A percentile compares a stretch with the other conserved stretches of the same genome.
These are phyloP conservation scores for Bruguiera parviflora DNA, from an alignment of 345 rosid species.

Conservation along the genomic window DNA sequence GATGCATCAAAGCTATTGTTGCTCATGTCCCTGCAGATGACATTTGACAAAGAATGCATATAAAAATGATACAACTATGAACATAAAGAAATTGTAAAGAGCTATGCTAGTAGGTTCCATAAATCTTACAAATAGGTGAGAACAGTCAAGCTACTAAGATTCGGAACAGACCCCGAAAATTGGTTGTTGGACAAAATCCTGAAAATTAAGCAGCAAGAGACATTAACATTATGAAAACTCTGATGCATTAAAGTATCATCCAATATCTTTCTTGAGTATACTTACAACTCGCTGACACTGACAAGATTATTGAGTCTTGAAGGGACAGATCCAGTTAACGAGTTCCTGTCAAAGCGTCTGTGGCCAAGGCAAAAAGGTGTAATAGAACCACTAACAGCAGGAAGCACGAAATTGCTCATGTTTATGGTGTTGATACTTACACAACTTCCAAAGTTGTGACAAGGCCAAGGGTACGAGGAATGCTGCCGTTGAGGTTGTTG, in stretches of 20 bases:
- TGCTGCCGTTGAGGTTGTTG: conserved; percentile 51
- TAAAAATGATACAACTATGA: background rate
- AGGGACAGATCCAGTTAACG: conserved; percentile 51
- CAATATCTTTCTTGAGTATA: background rate
- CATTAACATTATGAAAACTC: background rate
- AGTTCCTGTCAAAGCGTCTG: conserved; percentile 80
- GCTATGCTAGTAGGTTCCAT: background rate
- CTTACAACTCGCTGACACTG: conserved; percentile 62
- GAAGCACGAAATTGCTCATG: conserved; percentile 3
- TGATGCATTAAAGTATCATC: background rate
- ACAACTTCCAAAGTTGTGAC: conserved; percentile 54
- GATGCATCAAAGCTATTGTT: conserved; percentile 58
- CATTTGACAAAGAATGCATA: background rate
- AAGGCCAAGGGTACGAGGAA: conserved; percentile 63
- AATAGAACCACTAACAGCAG: background rate
- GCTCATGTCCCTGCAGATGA: conserved; percentile 68
- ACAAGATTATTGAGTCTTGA: conserved; percentile 55
- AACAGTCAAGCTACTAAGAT: conserved; percentile 46
- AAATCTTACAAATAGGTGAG: conserved; percentile 67
- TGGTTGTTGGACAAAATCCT: conserved; percentile 74
- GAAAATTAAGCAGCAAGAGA: conserved; percentile 11
- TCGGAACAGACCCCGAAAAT: conserved; percentile 56
- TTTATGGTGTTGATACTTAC: conserved; percentile 48
- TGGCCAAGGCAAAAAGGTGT: conserved; percentile 17
- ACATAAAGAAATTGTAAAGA: background rate